Evolutionary conservation across 495 filamentous ascomycete genomes (phyloP).

Genomic region (Trichoderma orchidacearum): DNA sequence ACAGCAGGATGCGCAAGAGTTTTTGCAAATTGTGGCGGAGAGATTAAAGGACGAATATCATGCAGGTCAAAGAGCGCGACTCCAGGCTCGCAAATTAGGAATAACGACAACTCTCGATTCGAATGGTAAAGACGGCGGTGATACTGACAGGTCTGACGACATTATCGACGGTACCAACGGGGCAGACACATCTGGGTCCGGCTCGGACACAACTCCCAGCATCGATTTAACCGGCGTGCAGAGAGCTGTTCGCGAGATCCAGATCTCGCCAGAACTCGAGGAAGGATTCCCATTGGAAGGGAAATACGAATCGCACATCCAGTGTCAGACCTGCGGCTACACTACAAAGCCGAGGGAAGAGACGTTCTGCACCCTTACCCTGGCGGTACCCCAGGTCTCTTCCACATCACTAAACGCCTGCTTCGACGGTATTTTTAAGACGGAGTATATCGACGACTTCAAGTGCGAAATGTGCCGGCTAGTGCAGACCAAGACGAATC

Average conservation of each 20-base stretch:
- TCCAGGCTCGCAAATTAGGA: constrained; percentile 17
- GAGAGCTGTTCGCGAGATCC: not conserved
- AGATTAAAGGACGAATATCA: constrained; percentile 87
- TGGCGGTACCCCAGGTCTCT: constrained; percentile 70
- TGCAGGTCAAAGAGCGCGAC: constrained; percentile 59
- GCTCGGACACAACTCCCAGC: not conserved
- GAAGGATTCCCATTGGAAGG: constrained; percentile 81
- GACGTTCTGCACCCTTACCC: constrained; percentile 80
- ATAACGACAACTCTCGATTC: not conserved
- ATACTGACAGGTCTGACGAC: not conserved
- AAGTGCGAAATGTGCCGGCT: constrained; percentile 86
- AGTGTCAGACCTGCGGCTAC: constrained; percentile 81
- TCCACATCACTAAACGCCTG: constrained; percentile 43
- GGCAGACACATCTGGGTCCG: not conserved
- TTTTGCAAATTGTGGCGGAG: constrained; percentile 86
- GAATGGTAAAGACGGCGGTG: not conserved
- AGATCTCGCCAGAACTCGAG: constrained; percentile 28
- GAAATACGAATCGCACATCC: constrained; percentile 77
- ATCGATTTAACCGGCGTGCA: not conserved
- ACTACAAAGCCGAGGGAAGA: constrained; percentile 71
- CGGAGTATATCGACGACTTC: constrained; percentile 93
- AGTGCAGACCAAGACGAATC: constrained; percentile 44
- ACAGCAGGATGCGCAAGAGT: constrained; percentile 98
- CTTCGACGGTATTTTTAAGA: constrained; percentile 88
- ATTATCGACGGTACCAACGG: not conserved